Evolutionary conservation across 108 stramenopile species (phyloP).

Genomic region (Hondaea fermentalgiana): DNA sequence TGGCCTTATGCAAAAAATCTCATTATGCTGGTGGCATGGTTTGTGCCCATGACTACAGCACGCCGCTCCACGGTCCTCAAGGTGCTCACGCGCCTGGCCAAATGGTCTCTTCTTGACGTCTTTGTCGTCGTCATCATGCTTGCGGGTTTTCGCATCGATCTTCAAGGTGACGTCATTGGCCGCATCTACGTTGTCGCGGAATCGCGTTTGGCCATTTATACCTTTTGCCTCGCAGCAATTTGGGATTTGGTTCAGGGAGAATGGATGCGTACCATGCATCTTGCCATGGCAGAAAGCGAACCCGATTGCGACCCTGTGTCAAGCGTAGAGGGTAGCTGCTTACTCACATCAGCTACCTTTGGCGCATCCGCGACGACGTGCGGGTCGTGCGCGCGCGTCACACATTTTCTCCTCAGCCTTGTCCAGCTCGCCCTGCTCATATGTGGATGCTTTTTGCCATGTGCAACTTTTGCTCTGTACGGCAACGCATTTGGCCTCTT

Average conservation of each 20-base stretch:
- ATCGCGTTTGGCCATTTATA: neutral
- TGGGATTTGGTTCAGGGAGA: neutral
- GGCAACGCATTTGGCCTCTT: neutral
- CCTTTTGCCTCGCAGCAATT: neutral
- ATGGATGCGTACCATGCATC: neutral
- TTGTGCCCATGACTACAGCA: neutral
- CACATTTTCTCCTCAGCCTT: neutral
- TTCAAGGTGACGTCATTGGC: neutral
- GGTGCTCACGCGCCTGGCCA: neutral
- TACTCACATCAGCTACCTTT: too few species aligned
- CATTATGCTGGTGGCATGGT: neutral
- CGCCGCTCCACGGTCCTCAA: neutral
- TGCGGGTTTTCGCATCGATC: neutral
- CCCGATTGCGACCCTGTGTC: too few species aligned
- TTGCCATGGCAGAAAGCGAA: neutral
- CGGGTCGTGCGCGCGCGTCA: neutral
- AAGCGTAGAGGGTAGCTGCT: too few species aligned
- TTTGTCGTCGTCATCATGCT: constrained; percentile 8
- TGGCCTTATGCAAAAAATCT: neutral
- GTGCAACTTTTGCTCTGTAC: neutral
- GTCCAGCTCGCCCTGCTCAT: neutral
- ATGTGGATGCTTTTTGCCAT: neutral
- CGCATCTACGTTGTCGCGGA: neutral
- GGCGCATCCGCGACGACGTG: too few species aligned
- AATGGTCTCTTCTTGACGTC: neutral